Evolutionary conservation across 2,329 filamentous ascomycete species (phyloP).

Genomic region (Xylariaceae sp.): DNA sequence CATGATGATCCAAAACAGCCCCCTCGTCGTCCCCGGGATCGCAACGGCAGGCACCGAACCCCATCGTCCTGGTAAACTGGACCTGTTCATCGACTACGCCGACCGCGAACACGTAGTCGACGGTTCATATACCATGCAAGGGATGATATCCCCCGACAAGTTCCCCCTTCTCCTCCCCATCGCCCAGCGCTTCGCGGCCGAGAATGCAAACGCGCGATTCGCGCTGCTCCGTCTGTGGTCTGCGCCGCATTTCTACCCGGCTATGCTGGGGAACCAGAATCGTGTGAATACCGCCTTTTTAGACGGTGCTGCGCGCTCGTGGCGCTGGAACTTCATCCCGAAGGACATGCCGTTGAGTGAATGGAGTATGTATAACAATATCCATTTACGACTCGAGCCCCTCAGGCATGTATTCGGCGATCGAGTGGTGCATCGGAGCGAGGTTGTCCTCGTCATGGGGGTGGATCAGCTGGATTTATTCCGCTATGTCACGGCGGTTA

Average conservation of each 20-base stretch:
- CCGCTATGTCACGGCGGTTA: conserved; percentile 35
- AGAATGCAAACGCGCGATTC: conserved; percentile 32
- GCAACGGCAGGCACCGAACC: conserved; percentile 36
- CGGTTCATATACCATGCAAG: conserved; percentile 28
- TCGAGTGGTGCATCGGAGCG: conserved; percentile 37
- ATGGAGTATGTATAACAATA: conserved; percentile 38
- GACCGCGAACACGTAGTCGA: conserved; percentile 21
- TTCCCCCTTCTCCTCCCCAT: conserved; percentile 32
- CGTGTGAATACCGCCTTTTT: conserved; percentile 35
- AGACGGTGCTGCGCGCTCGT: conserved; percentile 39
- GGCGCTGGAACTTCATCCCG: conserved; percentile 41
- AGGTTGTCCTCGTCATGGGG: conserved; percentile 43
- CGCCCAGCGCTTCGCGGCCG: conserved; percentile 29
- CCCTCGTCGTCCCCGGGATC: conserved; percentile 31
- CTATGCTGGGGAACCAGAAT: conserved; percentile 38
- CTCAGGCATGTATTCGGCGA: conserved; percentile 31
- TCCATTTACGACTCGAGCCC: conserved; percentile 30
- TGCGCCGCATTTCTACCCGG: conserved; percentile 44
- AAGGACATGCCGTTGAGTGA: conserved; percentile 24
- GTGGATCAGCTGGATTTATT: conserved; percentile 37
- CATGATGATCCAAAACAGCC: conserved; percentile 25
- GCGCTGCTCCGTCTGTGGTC: conserved; percentile 42
- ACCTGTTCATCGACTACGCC: conserved; percentile 42
- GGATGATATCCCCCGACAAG: conserved; percentile 28
- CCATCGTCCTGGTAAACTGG: conserved; percentile 29